These are phyloP conservation scores for Apiotrichum siamense DNA, from an alignment of 1,284 basidiomycete genomes.

Conservation along the genomic window DNA sequence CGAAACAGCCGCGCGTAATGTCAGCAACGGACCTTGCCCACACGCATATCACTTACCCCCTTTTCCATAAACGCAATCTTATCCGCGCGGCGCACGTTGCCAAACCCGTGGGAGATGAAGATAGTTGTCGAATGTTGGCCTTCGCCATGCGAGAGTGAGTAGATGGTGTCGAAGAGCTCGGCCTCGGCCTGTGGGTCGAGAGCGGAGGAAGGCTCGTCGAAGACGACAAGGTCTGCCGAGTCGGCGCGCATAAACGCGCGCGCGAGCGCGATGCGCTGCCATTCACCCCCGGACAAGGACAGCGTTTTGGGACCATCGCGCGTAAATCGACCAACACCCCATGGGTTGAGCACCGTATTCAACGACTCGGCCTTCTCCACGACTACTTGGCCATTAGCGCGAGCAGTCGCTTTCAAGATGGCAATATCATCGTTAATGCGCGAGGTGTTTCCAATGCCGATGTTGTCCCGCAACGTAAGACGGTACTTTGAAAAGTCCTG, in stretches of 20 bases:
- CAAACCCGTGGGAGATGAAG: slow-evolving; percentile 73
- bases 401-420: slow-evolving; percentile 48
- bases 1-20: too few species aligned
- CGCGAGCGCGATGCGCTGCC: slow-evolving; percentile 76
- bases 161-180: slow-evolving; percentile 57
- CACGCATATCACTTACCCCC: slow-evolving; percentile 57
- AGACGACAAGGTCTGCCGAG: slow-evolving; percentile 55
- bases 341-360: too few species aligned
- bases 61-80: slow-evolving; percentile 54
- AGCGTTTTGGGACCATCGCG: too few species aligned
- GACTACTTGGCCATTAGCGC: too few species aligned
- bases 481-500: slow-evolving; percentile 73
- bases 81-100: slow-evolving; percentile 24
- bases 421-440: slow-evolving; percentile 25
- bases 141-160: slow-evolving; percentile 24
- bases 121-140: slow-evolving; percentile 58
- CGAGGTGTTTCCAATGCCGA: slow-evolving; percentile 57
- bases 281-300: slow-evolving; percentile 50
- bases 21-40: slow-evolving; percentile 55
- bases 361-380: too few species aligned
- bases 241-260: slow-evolving; percentile 66
- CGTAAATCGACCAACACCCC: too few species aligned
- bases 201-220: slow-evolving; percentile 55
- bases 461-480: slow-evolving; percentile 66
- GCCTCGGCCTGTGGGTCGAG: slow-evolving; percentile 68